phyloP scores from a whole-genome alignment of 148 eudicot genomes.

The Persicaria tinctoria region DNA sequence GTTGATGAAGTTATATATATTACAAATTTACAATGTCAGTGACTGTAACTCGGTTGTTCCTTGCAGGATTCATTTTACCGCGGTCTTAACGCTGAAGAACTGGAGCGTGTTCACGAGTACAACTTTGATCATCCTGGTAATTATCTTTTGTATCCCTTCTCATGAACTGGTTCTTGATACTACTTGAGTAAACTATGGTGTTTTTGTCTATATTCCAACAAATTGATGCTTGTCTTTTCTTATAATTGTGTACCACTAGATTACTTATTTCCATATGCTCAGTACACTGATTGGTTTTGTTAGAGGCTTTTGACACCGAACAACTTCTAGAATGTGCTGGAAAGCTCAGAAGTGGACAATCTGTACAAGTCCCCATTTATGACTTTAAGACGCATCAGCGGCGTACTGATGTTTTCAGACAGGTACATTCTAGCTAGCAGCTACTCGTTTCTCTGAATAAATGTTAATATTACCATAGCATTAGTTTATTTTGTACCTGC shows the following conservation, averaged over 20 bases:
- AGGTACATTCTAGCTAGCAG: constrained; percentile 32
- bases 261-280: not conserved
- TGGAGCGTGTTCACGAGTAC: constrained; percentile 70
- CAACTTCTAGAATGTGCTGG: constrained; percentile 81
- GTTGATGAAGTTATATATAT: too few relatives aligned
- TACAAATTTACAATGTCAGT: not conserved
- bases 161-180: too few relatives aligned
- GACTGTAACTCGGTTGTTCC: not conserved
- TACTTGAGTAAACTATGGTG: too few relatives aligned
- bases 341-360: constrained; percentile 54
- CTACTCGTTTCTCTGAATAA: not conserved
- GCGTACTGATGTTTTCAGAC: constrained; percentile 69
- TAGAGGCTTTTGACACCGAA: constrained; percentile 98
- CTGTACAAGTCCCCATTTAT: constrained; percentile 85
- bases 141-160: too few relatives aligned
- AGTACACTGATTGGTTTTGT: constrained; percentile 16
- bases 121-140: constrained; percentile 99
- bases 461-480: too few relatives aligned
- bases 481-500: too few relatives aligned
- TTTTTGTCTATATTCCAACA: too few relatives aligned
- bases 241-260: not conserved
- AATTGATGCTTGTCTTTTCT: not conserved
- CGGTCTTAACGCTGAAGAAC: constrained; percentile 78
- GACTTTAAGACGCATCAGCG: constrained; percentile 90
- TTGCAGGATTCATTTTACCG: constrained; percentile 93